Evolutionary conservation across 257 asterid species (phyloP).

Genomic region (Solanum phureja): DNA sequence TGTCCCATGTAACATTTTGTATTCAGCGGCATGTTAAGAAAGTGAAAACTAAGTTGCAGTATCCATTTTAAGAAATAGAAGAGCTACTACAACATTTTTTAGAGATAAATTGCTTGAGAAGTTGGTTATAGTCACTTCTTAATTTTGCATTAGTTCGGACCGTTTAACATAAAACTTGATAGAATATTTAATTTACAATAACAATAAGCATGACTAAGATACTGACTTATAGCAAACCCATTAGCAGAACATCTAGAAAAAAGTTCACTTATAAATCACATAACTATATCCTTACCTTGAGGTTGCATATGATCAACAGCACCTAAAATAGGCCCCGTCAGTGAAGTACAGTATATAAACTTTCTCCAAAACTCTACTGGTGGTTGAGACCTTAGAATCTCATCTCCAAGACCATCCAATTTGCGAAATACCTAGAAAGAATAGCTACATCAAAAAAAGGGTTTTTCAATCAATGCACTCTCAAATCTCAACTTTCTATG

Average conservation of each 20-base stretch:
- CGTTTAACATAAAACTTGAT: not conserved
- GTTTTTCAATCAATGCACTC: not conserved
- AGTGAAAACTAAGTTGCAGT: not conserved
- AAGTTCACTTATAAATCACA: not conserved
- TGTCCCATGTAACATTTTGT: not conserved
- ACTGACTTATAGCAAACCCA: not conserved
- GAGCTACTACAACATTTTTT: not conserved
- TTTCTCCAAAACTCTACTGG: constrained; percentile 94
- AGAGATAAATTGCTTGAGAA: not conserved
- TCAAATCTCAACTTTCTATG: not conserved
- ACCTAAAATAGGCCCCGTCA: constrained; percentile 76
- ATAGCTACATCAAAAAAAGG: constrained; percentile 28
- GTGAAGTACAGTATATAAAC: constrained; percentile 81
- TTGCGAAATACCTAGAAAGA: constrained; percentile 66
- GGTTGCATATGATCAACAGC: constrained; percentile 88
- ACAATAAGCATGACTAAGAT: not conserved
- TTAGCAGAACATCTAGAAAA: not conserved
- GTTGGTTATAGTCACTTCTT: not conserved
- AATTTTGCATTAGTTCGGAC: not conserved
- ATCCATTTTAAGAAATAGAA: not conserved
- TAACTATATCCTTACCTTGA: constrained; percentile 41
- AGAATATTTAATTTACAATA: not conserved
- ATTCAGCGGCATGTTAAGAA: not conserved
- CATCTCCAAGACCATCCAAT: constrained; percentile 74
- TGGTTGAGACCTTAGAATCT: constrained; percentile 67